Conservation (phyloP, 148 eudicot species). For the Rhododendron molle region DNA sequence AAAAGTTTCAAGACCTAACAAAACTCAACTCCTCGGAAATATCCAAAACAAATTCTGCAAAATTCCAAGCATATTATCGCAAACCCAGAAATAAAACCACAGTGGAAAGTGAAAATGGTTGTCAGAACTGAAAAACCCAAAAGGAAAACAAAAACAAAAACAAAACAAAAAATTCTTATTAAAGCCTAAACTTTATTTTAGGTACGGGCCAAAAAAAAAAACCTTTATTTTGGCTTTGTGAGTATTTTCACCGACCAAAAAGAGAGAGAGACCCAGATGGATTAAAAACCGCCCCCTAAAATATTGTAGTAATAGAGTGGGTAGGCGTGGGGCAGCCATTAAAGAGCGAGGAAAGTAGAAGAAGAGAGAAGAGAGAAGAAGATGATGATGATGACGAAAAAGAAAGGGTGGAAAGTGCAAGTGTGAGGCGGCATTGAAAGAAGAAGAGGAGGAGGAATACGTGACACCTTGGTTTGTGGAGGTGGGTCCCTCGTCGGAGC, state of each 20-base stretch:
- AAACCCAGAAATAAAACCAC: background rate
- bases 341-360: slow-evolving; percentile 28
- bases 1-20: background rate
- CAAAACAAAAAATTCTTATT: background rate
- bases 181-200: background rate
- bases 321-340: slow-evolving; percentile 40
- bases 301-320: slow-evolving; percentile 16
- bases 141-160: background rate
- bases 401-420: slow-evolving; percentile 23
- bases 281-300: slow-evolving; percentile 21
- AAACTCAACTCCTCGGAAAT: background rate
- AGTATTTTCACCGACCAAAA: slow-evolving; percentile 27
- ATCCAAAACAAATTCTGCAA: background rate
- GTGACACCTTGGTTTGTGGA: slow-evolving; percentile 5
- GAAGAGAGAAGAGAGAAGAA: slow-evolving; percentile 9
- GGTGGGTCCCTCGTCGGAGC: slow-evolving; percentile 19
- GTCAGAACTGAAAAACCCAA: background rate
- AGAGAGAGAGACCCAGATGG: slow-evolving; percentile 28
- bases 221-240: slow-evolving; percentile 4
- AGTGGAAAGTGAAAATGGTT: background rate
- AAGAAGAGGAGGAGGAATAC: slow-evolving; percentile 6
- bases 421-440: background rate
- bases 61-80: slow-evolving; percentile 7
- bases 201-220: background rate
- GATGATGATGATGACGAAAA: slow-evolving; percentile 8